A percentile compares a stretch with the other conserved stretches of the same genome.
Conservation (phyloP, 1,284 basidiomycete genomes). For the Chalciporus piperatoides region DNA sequence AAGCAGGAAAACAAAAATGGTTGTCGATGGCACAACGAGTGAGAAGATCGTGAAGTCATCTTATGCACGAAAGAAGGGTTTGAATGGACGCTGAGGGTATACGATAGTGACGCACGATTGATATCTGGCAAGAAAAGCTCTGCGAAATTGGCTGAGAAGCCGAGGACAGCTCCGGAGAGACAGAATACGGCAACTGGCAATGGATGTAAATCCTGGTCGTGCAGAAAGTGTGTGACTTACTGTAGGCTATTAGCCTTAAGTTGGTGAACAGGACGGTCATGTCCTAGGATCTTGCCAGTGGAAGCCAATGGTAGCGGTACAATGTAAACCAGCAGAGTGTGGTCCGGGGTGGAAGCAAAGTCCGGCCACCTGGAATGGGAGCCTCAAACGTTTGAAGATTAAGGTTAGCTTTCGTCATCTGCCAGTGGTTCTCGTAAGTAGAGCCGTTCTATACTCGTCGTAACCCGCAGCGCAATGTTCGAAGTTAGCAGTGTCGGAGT, state of each 20-base stretch:
- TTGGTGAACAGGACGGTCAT: slow-evolving; percentile 61
- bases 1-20: slow-evolving; percentile 55
- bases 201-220: slow-evolving; percentile 8
- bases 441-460: slow-evolving; percentile 4
- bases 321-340: slow-evolving; percentile 17
- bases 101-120: slow-evolving; percentile 46
- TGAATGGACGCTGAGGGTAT: neutral
- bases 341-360: neutral
- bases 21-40: slow-evolving; percentile 57
- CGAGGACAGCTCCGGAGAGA: slow-evolving; percentile 62
- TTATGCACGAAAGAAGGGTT: slow-evolving; percentile 26
- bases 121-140: slow-evolving; percentile 59
- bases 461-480: neutral
- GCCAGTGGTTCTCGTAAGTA: neutral
- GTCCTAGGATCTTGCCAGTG: slow-evolving; percentile 5
- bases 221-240: slow-evolving; percentile 30
- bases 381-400: slow-evolving; percentile 3
- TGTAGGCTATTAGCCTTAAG: slow-evolving; percentile 47
- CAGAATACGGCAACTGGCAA: slow-evolving; percentile 52
- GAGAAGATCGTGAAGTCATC: slow-evolving; percentile 69
- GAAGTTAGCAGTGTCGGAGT: neutral
- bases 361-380: slow-evolving; percentile 18
- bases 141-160: slow-evolving; percentile 63
- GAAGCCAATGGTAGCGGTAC: slow-evolving; percentile 20
- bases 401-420: slow-evolving; percentile 10